Percentiles rank a stretch among this genome's conserved stretches.
These are phyloP conservation scores for Phaffia rhodozyma DNA, from an alignment of 1,284 basidiomycete species.

Conservation along the genomic window DNA sequence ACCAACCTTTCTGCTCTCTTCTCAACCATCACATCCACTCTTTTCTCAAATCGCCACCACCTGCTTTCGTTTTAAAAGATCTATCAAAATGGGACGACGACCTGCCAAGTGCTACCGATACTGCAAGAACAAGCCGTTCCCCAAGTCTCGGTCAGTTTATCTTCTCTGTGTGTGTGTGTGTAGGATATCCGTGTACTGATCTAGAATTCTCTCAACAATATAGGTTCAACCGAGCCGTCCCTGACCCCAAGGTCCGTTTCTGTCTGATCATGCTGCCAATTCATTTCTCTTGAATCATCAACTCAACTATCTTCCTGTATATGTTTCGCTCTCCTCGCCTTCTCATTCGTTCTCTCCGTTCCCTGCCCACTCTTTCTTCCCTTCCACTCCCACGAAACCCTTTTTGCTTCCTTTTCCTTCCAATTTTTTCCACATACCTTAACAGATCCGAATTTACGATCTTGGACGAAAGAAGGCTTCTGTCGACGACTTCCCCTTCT, in stretches of 20 bases:
- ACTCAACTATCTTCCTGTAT: background rate
- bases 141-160: slow-evolving; percentile 47
- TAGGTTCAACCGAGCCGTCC: slow-evolving; percentile 95
- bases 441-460: slow-evolving; percentile 81
- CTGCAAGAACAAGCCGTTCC: slow-evolving; percentile 92
- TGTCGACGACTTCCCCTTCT: slow-evolving; percentile 96
- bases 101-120: slow-evolving; percentile 93
- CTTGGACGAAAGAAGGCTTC: slow-evolving; percentile 88
- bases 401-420: background rate
- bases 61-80: background rate
- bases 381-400: background rate
- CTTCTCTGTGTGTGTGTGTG: slow-evolving; percentile 17
- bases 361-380: slow-evolving; percentile 9
- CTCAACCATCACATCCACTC: background rate
- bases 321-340: background rate
- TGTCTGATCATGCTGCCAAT: background rate
- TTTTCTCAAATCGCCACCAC: background rate
- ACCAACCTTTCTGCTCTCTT: background rate
- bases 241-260: slow-evolving; percentile 63
- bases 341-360: background rate
- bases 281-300: slow-evolving; percentile 3
- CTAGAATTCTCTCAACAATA: background rate
- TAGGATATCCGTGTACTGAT: background rate
- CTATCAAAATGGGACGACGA: slow-evolving; percentile 72
- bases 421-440: no score